Evolutionary conservation across 1,284 basidiomycete genomes (phyloP), one percentile per base, ranked within the genome.

Genomic region (Rhodotorula mucilaginosa): DNA sequence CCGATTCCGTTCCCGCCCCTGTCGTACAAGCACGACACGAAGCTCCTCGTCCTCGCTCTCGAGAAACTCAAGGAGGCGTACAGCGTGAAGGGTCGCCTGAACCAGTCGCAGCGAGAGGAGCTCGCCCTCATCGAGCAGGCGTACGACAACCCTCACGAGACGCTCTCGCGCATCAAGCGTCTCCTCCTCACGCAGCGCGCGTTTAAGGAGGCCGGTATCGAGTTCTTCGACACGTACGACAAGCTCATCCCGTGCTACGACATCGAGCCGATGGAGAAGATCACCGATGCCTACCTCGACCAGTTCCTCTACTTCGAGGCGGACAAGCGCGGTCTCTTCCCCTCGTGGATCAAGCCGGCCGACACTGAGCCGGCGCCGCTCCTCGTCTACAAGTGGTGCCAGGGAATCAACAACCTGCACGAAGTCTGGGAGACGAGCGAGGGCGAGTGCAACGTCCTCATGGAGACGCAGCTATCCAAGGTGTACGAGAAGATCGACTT

Each of bases 61-160:
- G 95, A 97, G 84, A 97, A 96, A 82, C 83, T 97, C 79, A 97
- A 98, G 84, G 95, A 97, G 82, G 95, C 95, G 10, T 97, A 98
- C 82, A 93, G 90, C n/a, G 95, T 98, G 57, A 95, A 98, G 82
- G 94, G 90, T 61, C 91, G 95, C 76, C 84, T 98, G 60, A 97
- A 97, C 80, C 94, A 97, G 82, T 94, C 91, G 49, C 95, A 98
- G 82, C 88, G 94, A 79, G 95, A 98, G 80, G 95, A 98, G 82
- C 84, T 97, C 67, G 95, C 94, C 23, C 85, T 97, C 67, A 94
- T 97, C 73, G 95, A 97, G 80, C 95, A 97, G 82, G 95, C 95
- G 4, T 98, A 98, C 79, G 92, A 94, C 80, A 93, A 93, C 79
- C 91, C 92, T 49, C 91, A 93, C 79, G 92, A 93, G 84, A 93